phyloP scores from a whole-genome alignment of 2,329 filamentous ascomycete species.

The Arthroderma sp. region DNA sequence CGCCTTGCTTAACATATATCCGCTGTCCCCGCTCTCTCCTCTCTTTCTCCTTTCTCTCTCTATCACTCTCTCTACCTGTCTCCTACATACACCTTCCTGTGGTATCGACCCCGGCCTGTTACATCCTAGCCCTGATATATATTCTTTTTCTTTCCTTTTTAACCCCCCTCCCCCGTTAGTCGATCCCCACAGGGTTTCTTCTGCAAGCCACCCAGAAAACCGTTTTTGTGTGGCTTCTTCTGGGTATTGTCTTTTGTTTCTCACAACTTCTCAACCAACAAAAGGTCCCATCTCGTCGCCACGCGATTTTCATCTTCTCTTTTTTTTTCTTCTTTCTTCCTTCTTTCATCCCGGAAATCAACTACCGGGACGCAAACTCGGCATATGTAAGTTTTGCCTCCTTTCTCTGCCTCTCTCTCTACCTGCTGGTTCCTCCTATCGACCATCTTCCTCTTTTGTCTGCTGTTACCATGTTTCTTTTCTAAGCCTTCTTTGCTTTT shows the following conservation, averaged over 20 bases:
- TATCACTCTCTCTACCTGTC: neutral
- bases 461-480: neutral
- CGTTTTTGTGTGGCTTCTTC: no score
- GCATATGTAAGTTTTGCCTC: neutral
- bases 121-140: neutral
- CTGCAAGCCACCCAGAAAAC: neutral
- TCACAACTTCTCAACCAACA: neutral
- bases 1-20: neutral
- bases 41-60: neutral
- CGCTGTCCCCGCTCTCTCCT: neutral
- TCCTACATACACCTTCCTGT: neutral
- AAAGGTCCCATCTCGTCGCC: neutral
- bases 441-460: slow-evolving; percentile 1
- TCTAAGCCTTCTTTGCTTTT: neutral
- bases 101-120: neutral
- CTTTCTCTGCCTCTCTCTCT: no score
- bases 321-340: no score
- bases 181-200: slow-evolving; percentile 1
- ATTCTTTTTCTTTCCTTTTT: neutral
- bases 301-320: neutral
- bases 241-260: neutral
- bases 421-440: neutral
- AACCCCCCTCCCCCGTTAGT: neutral
- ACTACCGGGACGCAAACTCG: neutral
- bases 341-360: neutral